A percentile compares a stretch with the other conserved stretches of the same genome.
These are phyloP conservation scores for Paxillus rubicundulus DNA, from an alignment of 768 basidiomycete genomes.

Conservation along the genomic window DNA sequence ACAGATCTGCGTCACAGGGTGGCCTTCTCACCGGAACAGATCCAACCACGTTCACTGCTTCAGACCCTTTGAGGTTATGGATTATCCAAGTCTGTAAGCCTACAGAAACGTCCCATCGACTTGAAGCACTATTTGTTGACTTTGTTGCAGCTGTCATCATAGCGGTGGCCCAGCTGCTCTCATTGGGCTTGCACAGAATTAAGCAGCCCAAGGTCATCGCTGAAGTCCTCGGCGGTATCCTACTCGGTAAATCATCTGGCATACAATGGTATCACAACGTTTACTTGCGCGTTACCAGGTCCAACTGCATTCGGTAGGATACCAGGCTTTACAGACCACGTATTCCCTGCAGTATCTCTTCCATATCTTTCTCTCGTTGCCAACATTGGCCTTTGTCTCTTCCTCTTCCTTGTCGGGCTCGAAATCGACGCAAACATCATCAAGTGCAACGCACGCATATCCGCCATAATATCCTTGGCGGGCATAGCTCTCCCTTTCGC, in stretches of 20 bases:
- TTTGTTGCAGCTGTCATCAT: conserved; percentile 70
- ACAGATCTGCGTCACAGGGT: conserved; percentile 43
- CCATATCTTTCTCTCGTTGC: conserved; percentile 84
- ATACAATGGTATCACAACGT: conserved; percentile 6
- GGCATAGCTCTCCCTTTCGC: conserved; percentile 90
- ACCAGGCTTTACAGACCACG: conserved; percentile 81
- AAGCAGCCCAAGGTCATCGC: conserved; percentile 85
- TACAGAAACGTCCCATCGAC: conserved; percentile 15
- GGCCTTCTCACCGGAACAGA: conserved; percentile 75
- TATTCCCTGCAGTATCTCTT: conserved; percentile 72
- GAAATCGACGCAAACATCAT: conserved; percentile 84
- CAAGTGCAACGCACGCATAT: conserved; percentile 69
- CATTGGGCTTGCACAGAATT: conserved; percentile 66
- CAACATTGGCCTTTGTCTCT: conserved; percentile 84
- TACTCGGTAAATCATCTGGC: conserved; percentile 66
- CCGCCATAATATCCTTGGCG: conserved; percentile 66
- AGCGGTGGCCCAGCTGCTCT: conserved; percentile 70
- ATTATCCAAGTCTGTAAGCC: conserved; percentile 69
- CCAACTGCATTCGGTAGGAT: conserved; percentile 74
- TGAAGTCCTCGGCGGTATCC: conserved; percentile 83
- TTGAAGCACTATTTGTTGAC: background rate
- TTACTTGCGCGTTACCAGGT: conserved; percentile 9
- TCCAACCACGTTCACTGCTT: conserved; percentile 59
- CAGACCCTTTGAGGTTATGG: conserved; percentile 75
- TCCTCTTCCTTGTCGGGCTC: conserved; percentile 90